Evolutionary conservation across 176 grass and related monocot genomes (phyloP).

Genomic region (Themeda triandra): DNA sequence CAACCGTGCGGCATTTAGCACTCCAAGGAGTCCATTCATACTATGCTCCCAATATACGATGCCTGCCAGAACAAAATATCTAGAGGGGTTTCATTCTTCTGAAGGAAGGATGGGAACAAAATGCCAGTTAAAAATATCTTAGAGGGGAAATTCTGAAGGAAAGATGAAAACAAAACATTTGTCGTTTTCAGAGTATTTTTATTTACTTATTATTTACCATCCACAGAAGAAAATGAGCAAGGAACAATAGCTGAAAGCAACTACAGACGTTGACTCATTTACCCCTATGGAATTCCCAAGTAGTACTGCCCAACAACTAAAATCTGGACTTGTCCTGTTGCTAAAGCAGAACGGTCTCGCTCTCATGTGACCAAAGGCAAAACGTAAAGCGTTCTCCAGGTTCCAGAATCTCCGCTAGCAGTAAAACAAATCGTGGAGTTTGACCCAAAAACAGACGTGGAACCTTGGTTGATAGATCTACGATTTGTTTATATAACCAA

Average conservation of each 20-base stretch:
- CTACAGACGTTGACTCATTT: background rate
- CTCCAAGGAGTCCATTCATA: constrained; percentile 38
- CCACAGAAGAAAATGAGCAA: background rate
- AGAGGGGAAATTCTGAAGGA: too few species aligned
- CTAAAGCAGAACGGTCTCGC: background rate
- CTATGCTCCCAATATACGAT: background rate
- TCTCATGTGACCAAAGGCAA: background rate
- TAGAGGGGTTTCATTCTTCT: too few species aligned
- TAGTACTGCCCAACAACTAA: background rate
- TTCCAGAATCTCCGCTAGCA: background rate
- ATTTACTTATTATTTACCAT: background rate
- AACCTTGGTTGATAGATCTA: background rate
- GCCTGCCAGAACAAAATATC: constrained; percentile 47
- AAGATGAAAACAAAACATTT: background rate
- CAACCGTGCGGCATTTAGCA: constrained; percentile 45
- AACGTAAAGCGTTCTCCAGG: background rate
- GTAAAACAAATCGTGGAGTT: background rate
- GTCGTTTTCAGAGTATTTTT: background rate
- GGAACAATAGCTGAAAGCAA: background rate
- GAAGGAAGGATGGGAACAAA: too few species aligned
- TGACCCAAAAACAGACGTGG: background rate
- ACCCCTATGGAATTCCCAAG: background rate
- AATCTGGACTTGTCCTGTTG: background rate
- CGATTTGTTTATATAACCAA: background rate
- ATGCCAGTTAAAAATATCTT: too few species aligned